phyloP scores from a whole-genome alignment of 805 yeast species.

The Barnettozyma sp. region DNA sequence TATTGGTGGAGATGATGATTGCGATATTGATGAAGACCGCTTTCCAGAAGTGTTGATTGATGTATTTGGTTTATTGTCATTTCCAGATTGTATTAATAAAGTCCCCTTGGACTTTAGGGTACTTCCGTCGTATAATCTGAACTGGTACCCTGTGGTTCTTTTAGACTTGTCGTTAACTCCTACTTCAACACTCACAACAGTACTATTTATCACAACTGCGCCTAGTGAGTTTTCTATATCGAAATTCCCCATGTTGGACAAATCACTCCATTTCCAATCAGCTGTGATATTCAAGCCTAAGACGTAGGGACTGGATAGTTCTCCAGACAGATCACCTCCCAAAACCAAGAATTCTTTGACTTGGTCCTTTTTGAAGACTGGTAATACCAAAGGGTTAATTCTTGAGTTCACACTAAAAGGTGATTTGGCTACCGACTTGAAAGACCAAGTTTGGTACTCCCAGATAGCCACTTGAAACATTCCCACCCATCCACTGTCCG shows the following conservation, averaged over 20 bases:
- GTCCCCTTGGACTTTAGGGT: conserved; percentile 28
- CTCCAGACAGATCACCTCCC: conserved; percentile 56
- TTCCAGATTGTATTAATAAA: background rate
- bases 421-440: conserved; percentile 31
- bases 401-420: conserved; percentile 43
- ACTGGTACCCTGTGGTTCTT: conserved; percentile 22
- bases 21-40: background rate
- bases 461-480: conserved; percentile 70
- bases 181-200: conserved; percentile 37
- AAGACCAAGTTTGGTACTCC: conserved; percentile 68
- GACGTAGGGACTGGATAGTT: conserved; percentile 28
- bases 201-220: conserved; percentile 45
- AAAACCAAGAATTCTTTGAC: conserved; percentile 38
- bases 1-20: background rate
- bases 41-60: background rate
- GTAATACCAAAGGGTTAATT: conserved; percentile 44
- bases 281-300: conserved; percentile 18
- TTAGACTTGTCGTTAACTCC: conserved; percentile 20
- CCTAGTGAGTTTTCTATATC: conserved; percentile 32
- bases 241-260: conserved; percentile 22
- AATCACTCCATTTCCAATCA: conserved; percentile 23
- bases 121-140: conserved; percentile 37
- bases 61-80: background rate
- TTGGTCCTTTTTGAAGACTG: conserved; percentile 37
- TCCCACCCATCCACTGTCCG: conserved; percentile 58